Base-by-base conservation (phyloP, 2,329 filamentous ascomycete genomes). In the Paecilomyces sp. region DNA sequence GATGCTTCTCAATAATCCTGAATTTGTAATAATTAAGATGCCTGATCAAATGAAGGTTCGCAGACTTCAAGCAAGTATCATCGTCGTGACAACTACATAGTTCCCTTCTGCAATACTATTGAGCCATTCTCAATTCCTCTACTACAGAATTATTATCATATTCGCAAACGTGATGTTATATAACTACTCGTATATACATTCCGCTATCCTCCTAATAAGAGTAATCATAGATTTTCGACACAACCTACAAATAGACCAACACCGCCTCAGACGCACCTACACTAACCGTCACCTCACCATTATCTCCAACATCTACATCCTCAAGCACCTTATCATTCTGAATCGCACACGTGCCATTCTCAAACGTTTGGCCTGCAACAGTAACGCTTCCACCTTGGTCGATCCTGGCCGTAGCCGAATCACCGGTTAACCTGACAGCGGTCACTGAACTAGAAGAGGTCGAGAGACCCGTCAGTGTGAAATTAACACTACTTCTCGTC, bases 181-280 rank as follows among this genome's bases (percentile, higher is more conserved):
- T 33, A 33, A 33, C 31, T 9, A 33, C 6, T 11, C 31, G 8
- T 33, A 33, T 33, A 9, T 33, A 33, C 11, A 33, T 12, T 11
- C 31, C 8, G 8, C 31, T 33, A 33, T 12, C 31, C 31, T 33
- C 8, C 41, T 28, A 28, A 18, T 22, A 28, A 28, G 22, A 28
- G 1, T 28, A 28, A 3, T 28, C 25, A 18, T 9, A 47, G 15
- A 18, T 47, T 8, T 15, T 4, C 41, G 8, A 8, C 41, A 1
- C 41, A 22, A 8, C 41, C 18, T 18, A 67, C 31, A 83, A 61
- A 67, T 81, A 80, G 25, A 83, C 72, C 55, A 83, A 59, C 58
- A 83, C 65, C 4, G 79, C 80, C 66, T 83, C 81, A 6, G 77
- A 77, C 5, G 79, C 81, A 22, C 67, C 68, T 24, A 83, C 59